A percentile compares a stretch with the other conserved stretches of the same genome.
Evolutionary conservation across 768 basidiomycete species (phyloP).

Genomic region (Suillus placidus): DNA sequence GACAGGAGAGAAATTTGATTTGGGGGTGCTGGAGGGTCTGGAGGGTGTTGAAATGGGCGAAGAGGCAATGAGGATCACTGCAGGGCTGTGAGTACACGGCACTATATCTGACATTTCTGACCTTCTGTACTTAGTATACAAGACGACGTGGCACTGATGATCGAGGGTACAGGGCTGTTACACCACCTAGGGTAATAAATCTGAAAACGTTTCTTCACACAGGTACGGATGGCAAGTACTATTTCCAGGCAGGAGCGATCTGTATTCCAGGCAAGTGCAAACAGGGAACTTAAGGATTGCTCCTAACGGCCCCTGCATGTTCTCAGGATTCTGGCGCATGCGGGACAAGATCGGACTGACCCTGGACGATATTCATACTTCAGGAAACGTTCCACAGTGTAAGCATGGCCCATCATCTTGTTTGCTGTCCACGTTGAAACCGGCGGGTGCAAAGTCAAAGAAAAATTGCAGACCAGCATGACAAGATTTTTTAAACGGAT

Average conservation of each 20-base stretch:
- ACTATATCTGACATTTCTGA: slow-evolving; percentile 9
- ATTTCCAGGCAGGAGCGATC: slow-evolving; percentile 76
- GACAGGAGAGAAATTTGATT: slow-evolving; percentile 48
- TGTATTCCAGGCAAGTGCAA: slow-evolving; percentile 55
- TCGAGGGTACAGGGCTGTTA: slow-evolving; percentile 47
- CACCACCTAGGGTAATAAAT: slow-evolving; percentile 10
- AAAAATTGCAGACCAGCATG: slow-evolving; percentile 65
- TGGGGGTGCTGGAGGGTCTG: slow-evolving; percentile 38
- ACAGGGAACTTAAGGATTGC: not conserved
- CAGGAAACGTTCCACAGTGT: slow-evolving; percentile 77
- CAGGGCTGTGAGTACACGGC: slow-evolving; percentile 53
- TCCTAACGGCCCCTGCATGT: slow-evolving; percentile 6
- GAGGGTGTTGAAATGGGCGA: slow-evolving; percentile 35
- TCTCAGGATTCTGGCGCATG: slow-evolving; percentile 73
- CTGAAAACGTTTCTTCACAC: slow-evolving; percentile 17
- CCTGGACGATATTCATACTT: slow-evolving; percentile 70
- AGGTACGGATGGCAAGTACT: slow-evolving; percentile 70
- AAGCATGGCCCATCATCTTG: slow-evolving; percentile 26
- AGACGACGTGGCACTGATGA: slow-evolving; percentile 62
- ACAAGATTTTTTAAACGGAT: slow-evolving; percentile 72
- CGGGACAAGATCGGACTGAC: slow-evolving; percentile 74
- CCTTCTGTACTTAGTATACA: slow-evolving; percentile 42
- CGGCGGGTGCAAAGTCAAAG: slow-evolving; percentile 44
- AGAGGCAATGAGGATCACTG: slow-evolving; percentile 62
- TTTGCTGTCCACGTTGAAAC: slow-evolving; percentile 10